Evolutionary conservation across 2,329 filamentous ascomycete species (phyloP).

Genomic region (Colletotrichum viniferum): DNA sequence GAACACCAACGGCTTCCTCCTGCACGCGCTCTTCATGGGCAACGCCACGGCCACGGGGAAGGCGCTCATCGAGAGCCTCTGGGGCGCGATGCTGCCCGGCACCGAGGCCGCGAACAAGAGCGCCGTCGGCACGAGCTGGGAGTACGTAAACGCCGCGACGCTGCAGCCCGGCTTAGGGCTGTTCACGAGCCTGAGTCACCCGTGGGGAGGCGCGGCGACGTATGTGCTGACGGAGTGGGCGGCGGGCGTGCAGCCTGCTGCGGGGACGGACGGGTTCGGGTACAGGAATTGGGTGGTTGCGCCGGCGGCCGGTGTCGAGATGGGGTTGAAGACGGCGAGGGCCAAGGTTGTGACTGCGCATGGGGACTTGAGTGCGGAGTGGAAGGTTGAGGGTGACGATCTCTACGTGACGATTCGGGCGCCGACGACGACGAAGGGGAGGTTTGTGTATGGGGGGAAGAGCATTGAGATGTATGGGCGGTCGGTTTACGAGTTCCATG

Average conservation of each 20-base stretch:
- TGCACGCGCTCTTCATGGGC: slow-evolving; percentile 37
- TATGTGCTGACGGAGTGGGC: slow-evolving; percentile 45
- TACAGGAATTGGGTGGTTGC: slow-evolving; percentile 30
- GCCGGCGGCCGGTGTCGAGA: slow-evolving; percentile 27
- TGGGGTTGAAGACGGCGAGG: slow-evolving; percentile 30
- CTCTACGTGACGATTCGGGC: slow-evolving; percentile 17
- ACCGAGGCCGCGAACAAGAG: slow-evolving; percentile 24
- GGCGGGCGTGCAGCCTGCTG: slow-evolving; percentile 27
- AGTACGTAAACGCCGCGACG: slow-evolving; percentile 42
- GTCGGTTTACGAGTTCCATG: slow-evolving; percentile 10
- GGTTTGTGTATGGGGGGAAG: slow-evolving; percentile 7
- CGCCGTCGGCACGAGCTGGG: slow-evolving; percentile 46
- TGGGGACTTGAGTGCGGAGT: slow-evolving; percentile 27
- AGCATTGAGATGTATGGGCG: slow-evolving; percentile 5
- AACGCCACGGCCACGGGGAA: slow-evolving; percentile 27
- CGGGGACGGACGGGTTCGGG: slow-evolving; percentile 23
- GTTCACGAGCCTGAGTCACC: slow-evolving; percentile 47
- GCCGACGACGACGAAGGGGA: slow-evolving; percentile 10
- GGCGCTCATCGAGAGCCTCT: slow-evolving; percentile 40
- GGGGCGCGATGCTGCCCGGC: slow-evolving; percentile 43
- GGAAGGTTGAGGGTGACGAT: slow-evolving; percentile 8
- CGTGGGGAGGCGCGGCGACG: slow-evolving; percentile 49
- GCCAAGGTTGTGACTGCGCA: slow-evolving; percentile 29
- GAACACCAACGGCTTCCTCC: slow-evolving; percentile 49
- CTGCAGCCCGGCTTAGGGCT: slow-evolving; percentile 42